Evolutionary conservation across 2,329 filamentous ascomycete species (phyloP).

Genomic region (Alternaria sp.): DNA sequence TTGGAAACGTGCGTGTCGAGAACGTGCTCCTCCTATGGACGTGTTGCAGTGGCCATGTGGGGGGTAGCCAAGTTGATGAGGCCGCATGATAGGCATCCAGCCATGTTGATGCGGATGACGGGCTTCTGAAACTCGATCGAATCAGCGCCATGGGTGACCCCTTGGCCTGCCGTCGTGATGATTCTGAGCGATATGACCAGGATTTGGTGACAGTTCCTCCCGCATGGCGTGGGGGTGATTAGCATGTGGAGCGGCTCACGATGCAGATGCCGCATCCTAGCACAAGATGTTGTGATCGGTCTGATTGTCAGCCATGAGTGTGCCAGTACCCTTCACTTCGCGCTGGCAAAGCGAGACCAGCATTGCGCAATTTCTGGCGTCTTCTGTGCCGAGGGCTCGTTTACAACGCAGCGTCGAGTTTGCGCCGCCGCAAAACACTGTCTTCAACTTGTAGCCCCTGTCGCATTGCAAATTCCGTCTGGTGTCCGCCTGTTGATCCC

Average conservation of each 20-base stretch:
- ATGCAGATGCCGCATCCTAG: conserved; percentile 8
- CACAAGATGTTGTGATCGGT: conserved; percentile 5
- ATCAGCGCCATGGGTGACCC: conserved; percentile 4
- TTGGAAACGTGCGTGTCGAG: conserved; percentile 18
- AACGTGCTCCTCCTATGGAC: conserved; percentile 12
- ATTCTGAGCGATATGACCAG: conserved; percentile 5
- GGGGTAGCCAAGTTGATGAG: conserved; percentile 9
- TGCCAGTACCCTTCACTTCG: neutral
- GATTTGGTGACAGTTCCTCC: conserved; percentile 11
- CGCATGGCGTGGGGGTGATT: conserved; percentile 13
- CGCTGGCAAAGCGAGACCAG: neutral
- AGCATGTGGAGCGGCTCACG: conserved; percentile 2
- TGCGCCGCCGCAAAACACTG: conserved; percentile 2
- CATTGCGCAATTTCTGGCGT: conserved; percentile 10
- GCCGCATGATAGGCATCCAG: conserved; percentile 7
- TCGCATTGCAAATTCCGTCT: neutral
- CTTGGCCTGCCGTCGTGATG: conserved; percentile 7
- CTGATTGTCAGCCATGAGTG: conserved; percentile 4
- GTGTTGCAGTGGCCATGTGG: conserved; percentile 14
- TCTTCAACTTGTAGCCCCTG: conserved; percentile 8
- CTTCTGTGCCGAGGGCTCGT: neutral
- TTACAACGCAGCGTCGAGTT: conserved; percentile 2
- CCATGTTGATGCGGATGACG: neutral
- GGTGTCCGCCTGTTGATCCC: conserved; percentile 6
- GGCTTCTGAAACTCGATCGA: conserved; percentile 12